phyloP scores from a whole-genome alignment of 208 protist species.

The Trypanosoma platydactyli region DNA sequence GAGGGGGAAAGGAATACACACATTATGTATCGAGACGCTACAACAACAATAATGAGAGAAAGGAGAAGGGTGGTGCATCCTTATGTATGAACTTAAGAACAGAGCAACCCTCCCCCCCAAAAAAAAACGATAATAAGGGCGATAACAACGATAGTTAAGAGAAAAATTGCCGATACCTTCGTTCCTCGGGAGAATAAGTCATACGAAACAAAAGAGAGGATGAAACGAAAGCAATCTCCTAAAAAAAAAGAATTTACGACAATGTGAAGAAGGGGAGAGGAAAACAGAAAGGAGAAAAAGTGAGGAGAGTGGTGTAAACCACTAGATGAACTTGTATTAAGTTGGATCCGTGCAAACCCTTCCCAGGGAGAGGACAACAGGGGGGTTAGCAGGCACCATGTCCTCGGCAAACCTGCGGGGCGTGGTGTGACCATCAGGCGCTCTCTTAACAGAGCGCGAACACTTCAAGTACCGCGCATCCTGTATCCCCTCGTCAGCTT shows the following conservation, averaged over 20 bases:
- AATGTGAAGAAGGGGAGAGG: background rate
- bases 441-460: background rate
- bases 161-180: constrained; percentile 7
- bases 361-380: constrained; percentile 11
- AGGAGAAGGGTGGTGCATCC: background rate
- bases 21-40: too few species aligned
- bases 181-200: too few species aligned
- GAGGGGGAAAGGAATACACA: constrained; percentile 18
- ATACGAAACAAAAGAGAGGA: too few species aligned
- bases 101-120: constrained; percentile 7
- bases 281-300: constrained; percentile 14
- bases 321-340: constrained; percentile 3
- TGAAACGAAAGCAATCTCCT: too few species aligned
- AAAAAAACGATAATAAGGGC: constrained; percentile 10
- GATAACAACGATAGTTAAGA: constrained; percentile 10
- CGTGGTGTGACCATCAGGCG: background rate
- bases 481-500: background rate
- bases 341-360: background rate
- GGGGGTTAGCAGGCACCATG: background rate
- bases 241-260: too few species aligned
- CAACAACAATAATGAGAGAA: constrained; percentile 1
- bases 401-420: background rate
- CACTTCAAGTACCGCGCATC: background rate
- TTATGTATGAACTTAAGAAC: constrained; percentile 17
- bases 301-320: constrained; percentile 4